These are phyloP conservation scores for Eucalyptus urophylla DNA, from an alignment of 345 rosid genomes.

Conservation along the genomic window DNA sequence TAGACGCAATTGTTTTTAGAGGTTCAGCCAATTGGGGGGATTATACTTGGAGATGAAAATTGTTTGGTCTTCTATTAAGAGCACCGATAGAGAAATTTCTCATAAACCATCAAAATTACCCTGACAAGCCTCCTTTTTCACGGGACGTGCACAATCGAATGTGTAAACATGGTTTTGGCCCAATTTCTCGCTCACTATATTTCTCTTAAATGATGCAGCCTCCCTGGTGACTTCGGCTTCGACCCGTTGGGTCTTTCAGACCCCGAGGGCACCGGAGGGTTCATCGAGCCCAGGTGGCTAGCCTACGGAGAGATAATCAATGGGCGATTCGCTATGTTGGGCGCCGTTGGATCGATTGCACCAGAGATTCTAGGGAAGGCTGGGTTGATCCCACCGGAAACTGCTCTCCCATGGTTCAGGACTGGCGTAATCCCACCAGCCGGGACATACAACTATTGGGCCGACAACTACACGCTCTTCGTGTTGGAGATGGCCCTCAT, in stretches of 20 bases:
- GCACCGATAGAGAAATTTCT: background rate
- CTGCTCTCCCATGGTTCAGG: conserved; percentile 93
- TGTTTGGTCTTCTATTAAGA: background rate
- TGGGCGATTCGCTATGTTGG: conserved; percentile 82
- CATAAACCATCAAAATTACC: background rate
- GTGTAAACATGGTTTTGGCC: background rate
- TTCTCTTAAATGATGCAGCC: conserved; percentile 13
- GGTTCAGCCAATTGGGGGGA: background rate
- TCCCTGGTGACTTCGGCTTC: conserved; percentile 92
- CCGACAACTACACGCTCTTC: conserved; percentile 79
- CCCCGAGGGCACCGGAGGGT: conserved; percentile 94
- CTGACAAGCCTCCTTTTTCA: background rate
- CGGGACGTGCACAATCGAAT: background rate
- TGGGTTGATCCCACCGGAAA: conserved; percentile 71
- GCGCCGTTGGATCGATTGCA: conserved; percentile 71
- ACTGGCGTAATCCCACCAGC: conserved; percentile 98
- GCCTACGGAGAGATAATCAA: conserved; percentile 93
- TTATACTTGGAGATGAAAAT: background rate
- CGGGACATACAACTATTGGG: conserved; percentile 94
- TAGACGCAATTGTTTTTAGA: background rate
- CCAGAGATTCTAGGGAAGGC: conserved; percentile 88
- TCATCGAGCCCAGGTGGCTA: conserved; percentile 92
- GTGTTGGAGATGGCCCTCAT: conserved; percentile 89
- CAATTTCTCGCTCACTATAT: background rate
- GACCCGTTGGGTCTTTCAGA: conserved; percentile 97